These are phyloP conservation scores for Immersiella caudata DNA, from an alignment of 495 filamentous ascomycete species.

Conservation along the genomic window DNA sequence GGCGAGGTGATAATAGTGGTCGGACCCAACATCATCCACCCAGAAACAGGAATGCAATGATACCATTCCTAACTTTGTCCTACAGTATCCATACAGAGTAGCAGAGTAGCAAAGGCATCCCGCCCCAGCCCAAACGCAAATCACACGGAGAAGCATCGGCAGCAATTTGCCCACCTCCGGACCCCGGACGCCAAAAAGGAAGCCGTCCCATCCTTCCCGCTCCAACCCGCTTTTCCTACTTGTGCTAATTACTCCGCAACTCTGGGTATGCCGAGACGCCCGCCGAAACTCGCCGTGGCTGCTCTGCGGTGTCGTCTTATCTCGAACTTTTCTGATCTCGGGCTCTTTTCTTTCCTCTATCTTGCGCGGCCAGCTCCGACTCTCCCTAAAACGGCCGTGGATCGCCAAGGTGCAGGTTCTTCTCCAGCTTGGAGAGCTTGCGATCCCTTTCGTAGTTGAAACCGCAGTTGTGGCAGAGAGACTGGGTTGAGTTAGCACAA, in stretches of 20 bases:
- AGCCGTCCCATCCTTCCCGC: neutral
- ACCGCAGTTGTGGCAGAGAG: conserved; percentile 93
- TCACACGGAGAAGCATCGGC: neutral
- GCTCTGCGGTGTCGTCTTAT: neutral
- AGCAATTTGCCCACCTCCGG: neutral
- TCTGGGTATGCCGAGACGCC: neutral
- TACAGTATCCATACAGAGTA: conserved; percentile 8
- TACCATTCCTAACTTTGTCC: neutral
- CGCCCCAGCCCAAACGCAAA: neutral
- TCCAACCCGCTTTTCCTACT: neutral
- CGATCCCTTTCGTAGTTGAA: conserved; percentile 85
- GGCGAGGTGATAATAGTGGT: too few species aligned
- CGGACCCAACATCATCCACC: too few species aligned
- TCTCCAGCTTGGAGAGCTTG: conserved; percentile 79
- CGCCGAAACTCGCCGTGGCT: neutral
- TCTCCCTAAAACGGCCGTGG: conserved; percentile 40
- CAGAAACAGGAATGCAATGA: neutral
- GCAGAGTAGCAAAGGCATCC: neutral
- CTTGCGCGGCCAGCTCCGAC: neutral
- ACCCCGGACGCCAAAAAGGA: neutral
- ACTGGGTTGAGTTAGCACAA: conserved; percentile 52
- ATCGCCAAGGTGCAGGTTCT: conserved; percentile 66
- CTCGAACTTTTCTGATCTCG: neutral
- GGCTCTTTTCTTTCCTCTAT: neutral
- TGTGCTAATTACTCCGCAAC: neutral